phyloP scores from a whole-genome alignment of 768 basidiomycete species.

The Lactifluus piperatus region DNA sequence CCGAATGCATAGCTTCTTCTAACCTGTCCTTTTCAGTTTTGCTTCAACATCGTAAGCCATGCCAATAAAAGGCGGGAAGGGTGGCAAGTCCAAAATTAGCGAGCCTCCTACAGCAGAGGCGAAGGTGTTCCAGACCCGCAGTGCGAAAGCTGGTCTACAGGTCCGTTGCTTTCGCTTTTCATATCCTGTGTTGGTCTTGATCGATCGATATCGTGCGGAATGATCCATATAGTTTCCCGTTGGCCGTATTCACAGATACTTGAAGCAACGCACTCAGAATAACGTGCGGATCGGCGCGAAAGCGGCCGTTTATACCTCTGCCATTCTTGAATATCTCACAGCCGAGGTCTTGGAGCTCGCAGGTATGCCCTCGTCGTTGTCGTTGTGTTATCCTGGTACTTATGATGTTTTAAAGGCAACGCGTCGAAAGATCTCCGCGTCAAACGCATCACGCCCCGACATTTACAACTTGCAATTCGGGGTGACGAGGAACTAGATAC shows the following conservation, averaged over 20 bases:
- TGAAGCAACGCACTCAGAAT: constrained; percentile 87
- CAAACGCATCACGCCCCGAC: constrained; percentile 94
- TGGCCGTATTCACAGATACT: constrained; percentile 93
- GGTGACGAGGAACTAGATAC: constrained; percentile 97
- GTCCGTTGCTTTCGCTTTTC: background rate
- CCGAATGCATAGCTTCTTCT: background rate
- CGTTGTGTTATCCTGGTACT: background rate
- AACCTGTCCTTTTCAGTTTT: background rate
- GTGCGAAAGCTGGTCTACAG: constrained; percentile 18
- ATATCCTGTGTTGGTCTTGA: too few species aligned
- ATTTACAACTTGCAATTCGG: constrained; percentile 91
- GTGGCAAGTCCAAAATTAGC: constrained; percentile 17
- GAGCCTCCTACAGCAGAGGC: background rate
- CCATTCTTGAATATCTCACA: constrained; percentile 92
- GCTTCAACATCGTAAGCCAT: background rate
- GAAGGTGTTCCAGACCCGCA: constrained; percentile 19
- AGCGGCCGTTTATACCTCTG: constrained; percentile 93
- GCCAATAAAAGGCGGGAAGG: constrained; percentile 13
- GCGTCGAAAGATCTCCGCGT: constrained; percentile 96
- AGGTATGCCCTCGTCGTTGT: constrained; percentile 40
- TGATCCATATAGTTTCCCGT: constrained; percentile 74
- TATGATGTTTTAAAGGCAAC: constrained; percentile 51
- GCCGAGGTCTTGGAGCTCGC: constrained; percentile 95
- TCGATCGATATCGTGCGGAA: background rate
- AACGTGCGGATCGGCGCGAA: constrained; percentile 97